Evolutionary conservation across 352 stramenopile genomes (phyloP).

Genomic region (Phytophthora ohioensis): DNA sequence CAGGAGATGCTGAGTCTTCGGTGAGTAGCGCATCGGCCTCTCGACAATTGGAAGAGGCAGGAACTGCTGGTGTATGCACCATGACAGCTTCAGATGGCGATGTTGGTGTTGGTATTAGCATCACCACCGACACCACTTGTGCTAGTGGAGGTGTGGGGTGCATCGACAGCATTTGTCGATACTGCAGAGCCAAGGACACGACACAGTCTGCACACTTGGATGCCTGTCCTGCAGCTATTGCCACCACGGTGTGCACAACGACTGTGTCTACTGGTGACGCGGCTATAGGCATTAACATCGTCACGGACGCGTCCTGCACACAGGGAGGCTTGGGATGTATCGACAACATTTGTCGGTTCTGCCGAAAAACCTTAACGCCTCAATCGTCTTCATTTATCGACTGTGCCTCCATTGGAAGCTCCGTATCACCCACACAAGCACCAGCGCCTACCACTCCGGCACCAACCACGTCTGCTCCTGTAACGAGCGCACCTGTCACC

Average conservation of each 20-base stretch:
- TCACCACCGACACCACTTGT: slow-evolving; percentile 34
- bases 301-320: slow-evolving; percentile 38
- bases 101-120: slow-evolving; percentile 36
- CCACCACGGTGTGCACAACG: slow-evolving; percentile 20
- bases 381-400: slow-evolving; percentile 34
- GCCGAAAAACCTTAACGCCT: slow-evolving; percentile 23
- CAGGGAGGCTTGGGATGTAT: slow-evolving; percentile 51
- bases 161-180: slow-evolving; percentile 47
- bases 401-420: slow-evolving; percentile 21
- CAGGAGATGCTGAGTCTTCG: neutral
- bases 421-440: neutral
- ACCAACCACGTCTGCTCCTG: slow-evolving; percentile 8
- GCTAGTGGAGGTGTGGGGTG: slow-evolving; percentile 36
- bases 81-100: slow-evolving; percentile 41
- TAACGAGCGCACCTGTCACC: slow-evolving; percentile 4
- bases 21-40: neutral
- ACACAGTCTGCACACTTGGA: slow-evolving; percentile 21
- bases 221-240: slow-evolving; percentile 12
- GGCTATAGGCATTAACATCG: slow-evolving; percentile 8
- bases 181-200: slow-evolving; percentile 33
- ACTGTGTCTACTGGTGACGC: slow-evolving; percentile 27
- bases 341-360: slow-evolving; percentile 47
- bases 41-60: neutral
- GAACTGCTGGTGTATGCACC: slow-evolving; percentile 15
- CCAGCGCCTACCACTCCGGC: slow-evolving; percentile 6